Conservation (phyloP, 768 basidiomycete genomes). For the Mycena filopes region DNA sequence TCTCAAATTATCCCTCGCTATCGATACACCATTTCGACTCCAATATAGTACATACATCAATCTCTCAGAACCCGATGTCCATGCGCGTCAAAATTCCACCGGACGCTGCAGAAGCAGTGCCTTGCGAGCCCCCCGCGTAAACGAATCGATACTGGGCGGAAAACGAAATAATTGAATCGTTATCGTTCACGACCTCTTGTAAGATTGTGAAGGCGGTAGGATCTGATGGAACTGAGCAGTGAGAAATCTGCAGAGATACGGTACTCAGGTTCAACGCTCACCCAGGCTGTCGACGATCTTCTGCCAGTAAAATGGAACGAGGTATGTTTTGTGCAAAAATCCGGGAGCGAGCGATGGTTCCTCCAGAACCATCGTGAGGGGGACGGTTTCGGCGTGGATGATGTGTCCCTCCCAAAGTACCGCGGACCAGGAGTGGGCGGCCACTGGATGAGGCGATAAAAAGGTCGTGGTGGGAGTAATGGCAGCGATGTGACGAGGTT, state of each 20-base stretch:
- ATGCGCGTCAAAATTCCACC: too few species aligned
- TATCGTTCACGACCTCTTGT: conserved; percentile 64
- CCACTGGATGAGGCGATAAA: conserved; percentile 56
- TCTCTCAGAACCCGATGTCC: too few species aligned
- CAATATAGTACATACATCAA: too few species aligned
- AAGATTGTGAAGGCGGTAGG: conserved; percentile 72
- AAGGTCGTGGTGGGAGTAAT: conserved; percentile 81
- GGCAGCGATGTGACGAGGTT: conserved; percentile 62
- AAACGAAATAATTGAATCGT: conserved; percentile 52
- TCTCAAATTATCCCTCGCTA: too few species aligned
- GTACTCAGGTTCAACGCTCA: conserved; percentile 36
- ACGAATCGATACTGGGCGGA: conserved; percentile 69
- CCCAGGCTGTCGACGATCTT: conserved; percentile 65
- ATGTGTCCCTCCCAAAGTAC: conserved; percentile 60
- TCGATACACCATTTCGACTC: too few species aligned
- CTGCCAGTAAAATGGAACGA: conserved; percentile 75
- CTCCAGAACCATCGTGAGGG: conserved; percentile 41
- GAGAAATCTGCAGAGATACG: too few species aligned
- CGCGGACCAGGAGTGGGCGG: conserved; percentile 65
- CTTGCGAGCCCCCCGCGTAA: conserved; percentile 40
- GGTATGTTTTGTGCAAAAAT: conserved; percentile 65
- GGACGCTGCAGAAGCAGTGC: too few species aligned
- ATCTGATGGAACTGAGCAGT: too few species aligned
- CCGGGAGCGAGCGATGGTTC: conserved; percentile 37
- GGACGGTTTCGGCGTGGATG: conserved; percentile 63